phyloP scores from a whole-genome alignment of 75 land plant genomes.

The Picea sitchensis region DNA sequence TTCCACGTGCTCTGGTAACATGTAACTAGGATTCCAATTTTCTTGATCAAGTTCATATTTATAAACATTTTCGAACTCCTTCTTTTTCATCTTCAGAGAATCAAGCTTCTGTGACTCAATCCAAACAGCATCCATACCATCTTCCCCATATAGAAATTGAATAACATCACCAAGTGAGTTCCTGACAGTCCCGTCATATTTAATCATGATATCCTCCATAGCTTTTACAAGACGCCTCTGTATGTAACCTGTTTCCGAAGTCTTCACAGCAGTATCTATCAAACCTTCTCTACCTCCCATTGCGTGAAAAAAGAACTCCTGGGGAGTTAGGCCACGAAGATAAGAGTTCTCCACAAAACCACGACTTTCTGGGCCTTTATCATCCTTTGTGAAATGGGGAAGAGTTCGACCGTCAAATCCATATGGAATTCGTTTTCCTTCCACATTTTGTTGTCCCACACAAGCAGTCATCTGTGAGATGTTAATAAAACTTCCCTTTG shows the following conservation, averaged over 20 bases:
- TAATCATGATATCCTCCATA: constrained; percentile 99
- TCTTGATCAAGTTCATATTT: constrained; percentile 79
- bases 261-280: constrained; percentile 97
- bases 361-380: constrained; percentile 96
- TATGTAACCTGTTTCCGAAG: constrained; percentile 98
- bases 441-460: constrained; percentile 99
- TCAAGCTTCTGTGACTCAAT: constrained; percentile 93
- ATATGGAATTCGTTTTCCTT: constrained; percentile 97
- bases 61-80: constrained; percentile 67
- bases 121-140: constrained; percentile 99
- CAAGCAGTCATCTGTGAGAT: constrained; percentile 99
- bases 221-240: constrained; percentile 98
- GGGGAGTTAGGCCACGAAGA: constrained; percentile 94
- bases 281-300: constrained; percentile 99
- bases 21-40: constrained; percentile 91
- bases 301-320: constrained; percentile 99
- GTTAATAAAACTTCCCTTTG: constrained; percentile 98
- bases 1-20: constrained; percentile 83
- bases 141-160: constrained; percentile 99
- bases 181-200: constrained; percentile 98
- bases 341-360: constrained; percentile 99
- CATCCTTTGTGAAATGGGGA: constrained; percentile 96
- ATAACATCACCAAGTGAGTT: constrained; percentile 98
- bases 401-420: constrained; percentile 82
- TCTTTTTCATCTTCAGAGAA: constrained; percentile 85